Percentiles rank a stretch among this genome's conserved stretches.
Conservation (phyloP, 495 filamentous ascomycete genomes). For the Aspergillus saccharolyticus region DNA sequence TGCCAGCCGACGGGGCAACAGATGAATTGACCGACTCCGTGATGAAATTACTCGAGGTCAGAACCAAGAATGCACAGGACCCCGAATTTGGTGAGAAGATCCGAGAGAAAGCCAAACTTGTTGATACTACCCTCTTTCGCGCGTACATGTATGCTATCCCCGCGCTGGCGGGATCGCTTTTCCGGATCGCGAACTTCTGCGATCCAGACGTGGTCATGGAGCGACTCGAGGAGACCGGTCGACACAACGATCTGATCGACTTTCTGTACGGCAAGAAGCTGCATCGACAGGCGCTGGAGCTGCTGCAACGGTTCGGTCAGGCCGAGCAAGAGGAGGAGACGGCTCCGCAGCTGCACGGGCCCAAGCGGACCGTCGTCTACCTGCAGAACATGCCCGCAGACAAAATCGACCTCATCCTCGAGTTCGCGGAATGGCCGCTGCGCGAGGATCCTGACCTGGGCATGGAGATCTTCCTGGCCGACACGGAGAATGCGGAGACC, state of each 20-base stretch:
- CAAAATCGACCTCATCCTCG: conserved; percentile 84
- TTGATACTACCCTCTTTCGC: conserved; percentile 92
- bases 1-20: conserved; percentile 46
- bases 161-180: conserved; percentile 78
- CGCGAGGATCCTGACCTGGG: conserved; percentile 65
- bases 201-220: conserved; percentile 94
- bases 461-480: conserved; percentile 92
- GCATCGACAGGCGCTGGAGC: conserved; percentile 78
- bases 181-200: conserved; percentile 95
- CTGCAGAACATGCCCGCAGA: conserved; percentile 82
- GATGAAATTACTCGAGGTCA: conserved; percentile 43
- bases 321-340: conserved; percentile 49
- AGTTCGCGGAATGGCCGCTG: conserved; percentile 87
- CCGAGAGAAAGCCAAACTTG: conserved; percentile 66
- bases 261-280: conserved; percentile 95
- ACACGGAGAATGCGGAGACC: conserved; percentile 92
- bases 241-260: conserved; percentile 91
- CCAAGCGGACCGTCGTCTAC: conserved; percentile 81
- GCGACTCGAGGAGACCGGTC: conserved; percentile 77
- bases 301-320: conserved; percentile 78
- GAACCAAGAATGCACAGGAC: conserved; percentile 36
- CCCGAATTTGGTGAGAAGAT: conserved; percentile 65
- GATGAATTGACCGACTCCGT: conserved; percentile 45
- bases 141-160: conserved; percentile 88
- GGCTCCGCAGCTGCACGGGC: conserved; percentile 68